Evolutionary conservation across 768 basidiomycete species (phyloP), one percentile per base, ranked within the genome.

Genomic region (Cyathus striatus): DNA sequence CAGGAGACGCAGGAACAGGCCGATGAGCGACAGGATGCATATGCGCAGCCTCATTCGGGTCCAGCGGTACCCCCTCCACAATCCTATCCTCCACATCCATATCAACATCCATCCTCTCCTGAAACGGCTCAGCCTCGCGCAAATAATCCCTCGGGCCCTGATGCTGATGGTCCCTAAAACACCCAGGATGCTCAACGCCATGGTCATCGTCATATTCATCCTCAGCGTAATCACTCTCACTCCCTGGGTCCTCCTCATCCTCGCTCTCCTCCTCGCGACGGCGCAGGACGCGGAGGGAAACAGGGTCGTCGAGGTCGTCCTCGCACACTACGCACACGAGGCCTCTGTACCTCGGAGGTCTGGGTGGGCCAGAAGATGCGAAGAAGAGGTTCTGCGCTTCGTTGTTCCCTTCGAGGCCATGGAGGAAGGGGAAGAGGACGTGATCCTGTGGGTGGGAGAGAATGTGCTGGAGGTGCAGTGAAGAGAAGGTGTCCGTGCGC

Each of bases 391-490:
- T 89, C 65, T 91, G 90, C 0, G 82, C 80, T 13, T 76, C 63
- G 56, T 90, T 90, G 45, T 82, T 74, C 49, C 88, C 83, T 54
- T 93, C 90, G 47, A 93, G 71, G 34, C 90, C 88, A 54, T 93
- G 91, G 13, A 91, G 66, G 65, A 92, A 95, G 1, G 91, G 91
- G 59, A 95, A 95, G 44, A 93, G 77, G 51, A 84, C 74, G 30
- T 73, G 70, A 65, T 95, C 91, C 0, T 86, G 85, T 1, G 88
- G 79, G 61, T 93, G 86, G 1, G 78, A 64, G 45, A 76, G 70
- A 48, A 79, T 66, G 49, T 88, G 78, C n/a, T 68, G 59, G 52
- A 78, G 71, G 43, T 86, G 83, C 40, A 91, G 62, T 16, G 68
- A 57, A 3, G 80, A 69, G 55, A 89, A 90, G 45, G 76, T 62